These are phyloP conservation scores for Kodamaea jinghongensis DNA, from an alignment of 805 yeast genomes.

Conservation along the genomic window DNA sequence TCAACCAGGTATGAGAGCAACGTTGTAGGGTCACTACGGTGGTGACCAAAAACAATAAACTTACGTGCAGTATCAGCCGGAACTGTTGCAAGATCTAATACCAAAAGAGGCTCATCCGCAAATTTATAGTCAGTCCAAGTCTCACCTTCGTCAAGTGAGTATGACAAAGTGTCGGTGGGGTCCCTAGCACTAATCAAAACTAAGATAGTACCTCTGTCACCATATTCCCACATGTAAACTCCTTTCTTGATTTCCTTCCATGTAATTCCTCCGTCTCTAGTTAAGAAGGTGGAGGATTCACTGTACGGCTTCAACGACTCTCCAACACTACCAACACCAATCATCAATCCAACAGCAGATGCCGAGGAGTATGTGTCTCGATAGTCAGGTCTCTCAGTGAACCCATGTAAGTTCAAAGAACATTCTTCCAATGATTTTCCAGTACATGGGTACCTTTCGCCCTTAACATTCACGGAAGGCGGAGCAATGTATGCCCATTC, in stretches of 20 bases:
- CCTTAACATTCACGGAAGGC: conserved; percentile 62
- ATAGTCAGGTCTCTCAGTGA: conserved; percentile 78
- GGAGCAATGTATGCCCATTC: conserved; percentile 75
- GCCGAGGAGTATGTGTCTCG: conserved; percentile 86
- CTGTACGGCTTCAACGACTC: conserved; percentile 45
- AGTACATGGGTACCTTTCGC: conserved; percentile 53
- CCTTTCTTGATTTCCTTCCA: conserved; percentile 83
- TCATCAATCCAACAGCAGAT: conserved; percentile 83
- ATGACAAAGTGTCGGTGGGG: conserved; percentile 55
- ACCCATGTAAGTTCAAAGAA: conserved; percentile 84
- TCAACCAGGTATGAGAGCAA: conserved; percentile 45
- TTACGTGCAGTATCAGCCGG: conserved; percentile 88
- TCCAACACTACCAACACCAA: conserved; percentile 96
- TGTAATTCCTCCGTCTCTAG: conserved; percentile 86
- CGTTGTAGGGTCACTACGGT: conserved; percentile 31
- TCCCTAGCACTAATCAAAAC: conserved; percentile 63
- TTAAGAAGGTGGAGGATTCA: conserved; percentile 68
- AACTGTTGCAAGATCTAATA: conserved; percentile 79
- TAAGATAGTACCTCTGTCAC: conserved; percentile 88
- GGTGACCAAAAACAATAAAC: conserved; percentile 60
- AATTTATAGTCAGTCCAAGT: conserved; percentile 72
- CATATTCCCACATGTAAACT: conserved; percentile 88
- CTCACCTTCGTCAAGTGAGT: conserved; percentile 76
- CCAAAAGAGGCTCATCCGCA: conserved; percentile 49
- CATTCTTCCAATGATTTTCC: conserved; percentile 56